These are phyloP conservation scores for Dendrostoma leiphaemia DNA, from an alignment of 2,329 filamentous ascomycete species.

Conservation along the genomic window DNA sequence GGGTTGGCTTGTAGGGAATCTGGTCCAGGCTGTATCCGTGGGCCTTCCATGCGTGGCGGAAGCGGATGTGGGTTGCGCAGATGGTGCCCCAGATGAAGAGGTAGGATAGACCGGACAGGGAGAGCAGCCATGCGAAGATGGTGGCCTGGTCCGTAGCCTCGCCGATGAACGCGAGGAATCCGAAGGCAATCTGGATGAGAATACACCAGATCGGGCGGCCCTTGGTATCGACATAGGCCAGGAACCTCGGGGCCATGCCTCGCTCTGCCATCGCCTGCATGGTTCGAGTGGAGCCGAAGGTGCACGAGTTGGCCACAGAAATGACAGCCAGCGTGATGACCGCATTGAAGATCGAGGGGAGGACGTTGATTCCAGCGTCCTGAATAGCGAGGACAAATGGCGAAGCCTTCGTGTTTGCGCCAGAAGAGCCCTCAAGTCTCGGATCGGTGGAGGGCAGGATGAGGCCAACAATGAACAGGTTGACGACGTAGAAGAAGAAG, in stretches of 20 bases:
- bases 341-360: constrained; percentile 53
- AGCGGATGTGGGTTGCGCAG: constrained; percentile 63
- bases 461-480: constrained; percentile 50
- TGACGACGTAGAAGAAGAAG: constrained; percentile 49
- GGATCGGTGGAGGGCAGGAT: constrained; percentile 42
- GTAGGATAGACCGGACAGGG: constrained; percentile 69
- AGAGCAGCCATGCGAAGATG: constrained; percentile 65
- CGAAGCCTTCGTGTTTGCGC: constrained; percentile 42
- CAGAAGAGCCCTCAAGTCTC: constrained; percentile 36
- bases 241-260: constrained; percentile 52
- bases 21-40: constrained; percentile 52
- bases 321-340: constrained; percentile 52
- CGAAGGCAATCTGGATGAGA: constrained; percentile 51
- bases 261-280: constrained; percentile 48
- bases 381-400: constrained; percentile 52
- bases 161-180: constrained; percentile 58
- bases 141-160: constrained; percentile 38
- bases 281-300: constrained; percentile 49
- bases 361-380: constrained; percentile 46
- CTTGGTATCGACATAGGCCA: constrained; percentile 59
- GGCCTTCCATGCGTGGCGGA: constrained; percentile 59
- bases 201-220: constrained; percentile 60
- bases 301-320: constrained; percentile 50
- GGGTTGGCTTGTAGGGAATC: constrained; percentile 44
- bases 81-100: constrained; percentile 76